Conservation (phyloP, 495 filamentous ascomycete species). For the Aspergillus leporis region DNA sequence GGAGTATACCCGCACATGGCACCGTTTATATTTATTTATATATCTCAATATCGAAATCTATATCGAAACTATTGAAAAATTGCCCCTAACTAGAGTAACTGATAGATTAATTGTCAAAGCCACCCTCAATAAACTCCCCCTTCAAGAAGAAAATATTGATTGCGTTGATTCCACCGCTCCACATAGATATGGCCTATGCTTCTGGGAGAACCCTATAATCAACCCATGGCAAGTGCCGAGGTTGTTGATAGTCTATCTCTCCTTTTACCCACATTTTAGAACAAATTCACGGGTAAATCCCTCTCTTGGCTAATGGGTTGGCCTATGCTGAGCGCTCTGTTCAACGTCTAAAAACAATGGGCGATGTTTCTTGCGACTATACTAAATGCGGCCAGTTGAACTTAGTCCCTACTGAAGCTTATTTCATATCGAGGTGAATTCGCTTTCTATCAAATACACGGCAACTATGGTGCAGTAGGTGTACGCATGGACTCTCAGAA, state of each 20-base stretch:
- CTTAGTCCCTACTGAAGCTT: background rate
- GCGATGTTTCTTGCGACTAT: background rate
- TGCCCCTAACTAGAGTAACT: background rate
- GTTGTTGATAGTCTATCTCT: too few relatives aligned
- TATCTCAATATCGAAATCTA: background rate
- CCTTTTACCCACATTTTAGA: background rate
- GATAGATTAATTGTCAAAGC: background rate
- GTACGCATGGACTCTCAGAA: too few relatives aligned
- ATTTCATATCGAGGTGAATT: background rate
- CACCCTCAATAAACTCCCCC: background rate
- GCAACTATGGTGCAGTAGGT: background rate
- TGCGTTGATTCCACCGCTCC: background rate
- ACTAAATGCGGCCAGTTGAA: background rate
- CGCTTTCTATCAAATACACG: background rate
- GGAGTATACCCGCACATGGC: background rate
- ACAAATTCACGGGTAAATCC: background rate
- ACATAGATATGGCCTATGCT: background rate
- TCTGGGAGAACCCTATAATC: background rate
- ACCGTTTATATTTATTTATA: background rate
- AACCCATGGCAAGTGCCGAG: too few relatives aligned
- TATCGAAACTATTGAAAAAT: background rate
- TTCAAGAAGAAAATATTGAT: background rate
- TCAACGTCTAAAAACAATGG: background rate
- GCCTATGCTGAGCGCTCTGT: background rate
- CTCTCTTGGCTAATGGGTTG: too few relatives aligned